Evolutionary conservation across 768 basidiomycete species (phyloP), one percentile per base, ranked within the genome.

Genomic region (Punctularia strigosozonata): DNA sequence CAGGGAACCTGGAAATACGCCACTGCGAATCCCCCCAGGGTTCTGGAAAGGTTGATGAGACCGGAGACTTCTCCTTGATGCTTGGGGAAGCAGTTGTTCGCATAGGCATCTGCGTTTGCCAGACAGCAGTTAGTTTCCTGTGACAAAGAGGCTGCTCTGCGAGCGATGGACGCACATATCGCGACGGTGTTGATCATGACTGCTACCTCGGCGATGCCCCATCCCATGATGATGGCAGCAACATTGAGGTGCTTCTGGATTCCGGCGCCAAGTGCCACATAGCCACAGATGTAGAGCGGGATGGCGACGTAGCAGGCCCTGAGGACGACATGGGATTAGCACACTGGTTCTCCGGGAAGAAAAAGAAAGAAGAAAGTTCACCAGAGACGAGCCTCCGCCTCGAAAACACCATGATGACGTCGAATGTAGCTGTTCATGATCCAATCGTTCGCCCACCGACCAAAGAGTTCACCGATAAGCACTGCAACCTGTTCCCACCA

Each of bases 1-100:
- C 78, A 79, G 4, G 72, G 72, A 3, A 79, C 66, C 50, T 80
- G 77, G 53, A 73, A 80, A 54, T 73, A 79, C 1, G 77, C 73
- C 17, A 80, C 76, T 35, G 66, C 66, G 50, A 80, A 80, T 3
- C 76, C 75, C 25, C 75, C 75, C 15, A 78, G 58, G 1, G 59
- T 62, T 33, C 78, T 64, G 13, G 65, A 62, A 17, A 79, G 55
- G 48, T 78, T 80, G 45, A 80, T 57, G 18, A 80, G 57, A 0
- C 73, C 71, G 42, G 73, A 74, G 24, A 78, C 68, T 56, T 82
- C 79, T 20, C 79, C 80, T 59, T 64, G 62, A 30, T 63, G 56
- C 21, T 50, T 60, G 1, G 69, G 69, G 59, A 71, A 71, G 44
- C 63, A 66, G 48, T 71, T 64, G 43, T 67, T 69, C 40, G 60